Base-by-base conservation (phyloP, 805 yeast species). In the Saccharomyces paradoxus region DNA sequence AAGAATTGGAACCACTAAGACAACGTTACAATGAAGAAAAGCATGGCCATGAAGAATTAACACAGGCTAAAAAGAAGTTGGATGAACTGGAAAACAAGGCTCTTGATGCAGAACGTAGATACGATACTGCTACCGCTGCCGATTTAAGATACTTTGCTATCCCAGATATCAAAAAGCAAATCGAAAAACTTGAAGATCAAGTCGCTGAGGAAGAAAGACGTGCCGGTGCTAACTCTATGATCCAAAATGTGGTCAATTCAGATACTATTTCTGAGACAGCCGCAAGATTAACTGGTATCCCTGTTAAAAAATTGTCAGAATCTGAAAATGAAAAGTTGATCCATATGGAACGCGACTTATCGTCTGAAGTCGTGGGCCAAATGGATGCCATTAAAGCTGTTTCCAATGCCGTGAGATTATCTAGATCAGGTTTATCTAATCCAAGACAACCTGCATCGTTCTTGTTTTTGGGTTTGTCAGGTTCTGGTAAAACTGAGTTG, bases 371-470 rank as follows among this genome's bases (percentile, higher is more conserved):
- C 61, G 96, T 94, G 60, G 99, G 99, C 44, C 99, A 94, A 75
- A 77, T 86, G 57, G 96, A 89, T 58, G 99, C 99, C 0, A 96
- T 94, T 56, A 89, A 86, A 70, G 96, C 97, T 1, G 99, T 94
- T 46, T 82, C 98, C 9, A 92, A 94, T 70, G 96, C 98, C 4
- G 88, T 94, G 53, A 82, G 99, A 72, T 79, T 94, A 63, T 83
- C 89, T 17, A 82, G 99, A 70, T 91, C 98, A 10, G 99, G 99
- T 22, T 79, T 94, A 60, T 87, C 97, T 26, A 94, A 94, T 71
- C 99, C 99, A 53, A 81, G 90, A 71, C 96, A 95, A 61, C 99
- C 99, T 5, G 89, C 98, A 0, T 88, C 96, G 13, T 94, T 94
- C 80, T 68, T 94, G 67, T 94, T 94, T 80, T 76, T 95, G 58